Evolutionary conservation across 345 rosid species (phyloP), one percentile per base, ranked within the genome.

Genomic region (Hibiscus mutabilis): DNA sequence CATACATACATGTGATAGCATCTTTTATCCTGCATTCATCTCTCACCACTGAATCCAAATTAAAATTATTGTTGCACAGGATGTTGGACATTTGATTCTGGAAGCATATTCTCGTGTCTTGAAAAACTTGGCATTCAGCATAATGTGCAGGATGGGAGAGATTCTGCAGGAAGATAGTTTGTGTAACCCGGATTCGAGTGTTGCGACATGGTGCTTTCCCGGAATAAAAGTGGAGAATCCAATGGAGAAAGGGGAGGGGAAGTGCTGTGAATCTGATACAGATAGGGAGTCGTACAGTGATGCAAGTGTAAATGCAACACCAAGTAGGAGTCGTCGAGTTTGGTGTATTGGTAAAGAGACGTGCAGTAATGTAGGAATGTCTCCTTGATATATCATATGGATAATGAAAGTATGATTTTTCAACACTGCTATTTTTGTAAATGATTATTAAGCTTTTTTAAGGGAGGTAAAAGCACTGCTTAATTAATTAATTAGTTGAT

Each of bases 91-190:
- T 62, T 78, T 86, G 3, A 78, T 92, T 60, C 73, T 95, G 66
- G 98, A 94, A 76, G 95, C 95, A 6, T 94, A 94, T 74, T 91
- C 98, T 0, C 79, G 97, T 59, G 93, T 85, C 44, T 84, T 95
- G 0, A 86, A 84, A 58, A 95, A 84, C 77, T 60, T 95, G 83
- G 97, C 93, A 4, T 88, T 79, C 77, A 82, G 88, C 68, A 84
- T 91, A 73, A 82, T 95, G 66, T 83, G 84, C 37, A 85, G 99
- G 79, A 84, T 89, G 19, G 88, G 83, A 27, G 98, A 93, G 53
- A 85, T 92, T 63, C 73, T 95, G 82, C 88, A 87, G 73, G 96
- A 92, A 76, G 97, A 95, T 79, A 70, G 74, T 22, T 27, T 80
- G 77, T 86, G 86, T 63, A 91, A 91, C 60, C 91, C 88, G 4